These are phyloP conservation scores for Neurospora sp. DNA, from an alignment of 495 filamentous ascomycete species.

Conservation along the genomic window DNA sequence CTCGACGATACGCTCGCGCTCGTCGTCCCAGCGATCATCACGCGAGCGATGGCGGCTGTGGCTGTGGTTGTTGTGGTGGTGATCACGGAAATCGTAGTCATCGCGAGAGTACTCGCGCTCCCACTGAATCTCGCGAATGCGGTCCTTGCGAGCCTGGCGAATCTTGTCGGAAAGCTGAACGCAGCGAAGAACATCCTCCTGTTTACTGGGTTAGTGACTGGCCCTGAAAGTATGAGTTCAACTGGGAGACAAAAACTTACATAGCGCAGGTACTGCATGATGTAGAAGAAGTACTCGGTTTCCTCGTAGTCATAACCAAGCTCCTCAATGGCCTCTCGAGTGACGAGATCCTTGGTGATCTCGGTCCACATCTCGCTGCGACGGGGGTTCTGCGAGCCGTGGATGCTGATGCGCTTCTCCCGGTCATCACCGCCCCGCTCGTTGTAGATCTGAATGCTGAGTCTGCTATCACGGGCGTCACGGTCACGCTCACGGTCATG, in stretches of 20 bases:
- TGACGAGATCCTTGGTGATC: conserved; percentile 88
- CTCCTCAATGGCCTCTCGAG: conserved; percentile 76
- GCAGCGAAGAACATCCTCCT: conserved; percentile 84
- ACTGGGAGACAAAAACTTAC: conserved; percentile 42
- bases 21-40: conserved; percentile 39
- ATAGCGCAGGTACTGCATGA: conserved; percentile 82
- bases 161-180: conserved; percentile 76
- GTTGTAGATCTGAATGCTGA: conserved; percentile 37
- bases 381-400: conserved; percentile 26
- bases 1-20: conserved; percentile 49
- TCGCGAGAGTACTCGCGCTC: conserved; percentile 51
- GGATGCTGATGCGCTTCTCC: conserved; percentile 29
- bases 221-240: neutral
- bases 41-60: conserved; percentile 21
- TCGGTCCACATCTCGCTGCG: conserved; percentile 86
- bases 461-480: conserved; percentile 14
- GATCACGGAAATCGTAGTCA: conserved; percentile 56
- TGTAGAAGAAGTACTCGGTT: conserved; percentile 79
- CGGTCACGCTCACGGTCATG: conserved; percentile 25
- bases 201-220: conserved; percentile 8
- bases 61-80: conserved; percentile 18
- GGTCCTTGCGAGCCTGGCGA: conserved; percentile 60
- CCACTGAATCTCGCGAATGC: conserved; percentile 72
- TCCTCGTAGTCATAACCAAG: conserved; percentile 87
- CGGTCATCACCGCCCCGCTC: conserved; percentile 27